phyloP scores from a whole-genome alignment of 1,284 basidiomycete species.

The Afroboletus lepidellus region DNA sequence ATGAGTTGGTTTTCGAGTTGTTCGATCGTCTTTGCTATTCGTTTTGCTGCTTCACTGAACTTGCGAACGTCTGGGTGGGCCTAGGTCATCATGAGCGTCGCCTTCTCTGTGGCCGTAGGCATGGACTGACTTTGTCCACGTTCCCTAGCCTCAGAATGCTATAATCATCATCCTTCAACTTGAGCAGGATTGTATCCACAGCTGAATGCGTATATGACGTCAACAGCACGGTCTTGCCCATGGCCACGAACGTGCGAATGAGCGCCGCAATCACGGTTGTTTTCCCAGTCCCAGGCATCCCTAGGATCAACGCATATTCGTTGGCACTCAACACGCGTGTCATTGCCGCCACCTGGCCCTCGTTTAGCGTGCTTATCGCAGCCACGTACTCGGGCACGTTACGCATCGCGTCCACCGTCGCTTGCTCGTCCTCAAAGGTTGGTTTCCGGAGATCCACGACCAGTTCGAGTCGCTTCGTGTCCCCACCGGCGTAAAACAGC shows the following conservation, averaged over 20 bases:
- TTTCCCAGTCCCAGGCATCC: slow-evolving; percentile 99
- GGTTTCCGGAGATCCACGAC: slow-evolving; percentile 84
- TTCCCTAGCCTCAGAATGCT: slow-evolving; percentile 87
- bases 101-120: neutral
- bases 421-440: slow-evolving; percentile 47
- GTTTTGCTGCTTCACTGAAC: slow-evolving; percentile 63
- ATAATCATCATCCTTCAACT: slow-evolving; percentile 69
- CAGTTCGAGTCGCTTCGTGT: slow-evolving; percentile 61
- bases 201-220: slow-evolving; percentile 97
- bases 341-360: slow-evolving; percentile 75
- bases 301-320: slow-evolving; percentile 91
- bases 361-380: slow-evolving; percentile 55
- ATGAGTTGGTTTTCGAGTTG: slow-evolving; percentile 80
- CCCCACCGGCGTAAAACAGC: slow-evolving; percentile 80
- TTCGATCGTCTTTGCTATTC: slow-evolving; percentile 61
- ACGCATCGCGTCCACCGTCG: slow-evolving; percentile 19
- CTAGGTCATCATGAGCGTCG: slow-evolving; percentile 39
- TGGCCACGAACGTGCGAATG: slow-evolving; percentile 74
- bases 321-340: slow-evolving; percentile 72
- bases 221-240: slow-evolving; percentile 86
- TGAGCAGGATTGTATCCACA: slow-evolving; percentile 91
- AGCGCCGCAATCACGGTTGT: slow-evolving; percentile 92
- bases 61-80: slow-evolving; percentile 77
- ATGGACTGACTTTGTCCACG: slow-evolving; percentile 74
- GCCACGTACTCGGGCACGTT: slow-evolving; percentile 24